Conservation (phyloP, 1,284 basidiomycete genomes). For the Schizophyllum amplum region DNA sequence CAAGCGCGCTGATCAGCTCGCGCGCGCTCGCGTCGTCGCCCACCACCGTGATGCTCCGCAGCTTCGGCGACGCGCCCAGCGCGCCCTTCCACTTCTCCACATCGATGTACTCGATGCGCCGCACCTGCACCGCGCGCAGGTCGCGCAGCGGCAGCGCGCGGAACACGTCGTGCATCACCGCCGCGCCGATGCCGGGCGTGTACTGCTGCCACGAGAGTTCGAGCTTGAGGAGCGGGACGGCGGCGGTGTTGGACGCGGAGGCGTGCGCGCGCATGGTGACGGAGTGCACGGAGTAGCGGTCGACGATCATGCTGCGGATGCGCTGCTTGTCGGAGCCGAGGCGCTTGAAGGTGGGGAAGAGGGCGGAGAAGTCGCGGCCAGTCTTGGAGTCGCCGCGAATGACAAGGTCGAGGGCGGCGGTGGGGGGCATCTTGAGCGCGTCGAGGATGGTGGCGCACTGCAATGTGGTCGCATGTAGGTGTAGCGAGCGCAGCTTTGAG, state of each 20-base stretch:
- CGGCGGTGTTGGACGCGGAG: neutral
- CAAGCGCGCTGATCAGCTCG: neutral
- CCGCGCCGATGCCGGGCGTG: neutral
- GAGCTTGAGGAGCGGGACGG: neutral
- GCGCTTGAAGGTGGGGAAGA: neutral
- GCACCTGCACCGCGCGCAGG: neutral
- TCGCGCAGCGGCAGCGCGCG: neutral
- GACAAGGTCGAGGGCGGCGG: neutral
- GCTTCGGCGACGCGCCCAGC: conserved; percentile 6
- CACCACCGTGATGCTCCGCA: conserved; percentile 5
- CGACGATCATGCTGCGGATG: neutral
- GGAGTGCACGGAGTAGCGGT: neutral
- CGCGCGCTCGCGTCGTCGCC: conserved; percentile 6
- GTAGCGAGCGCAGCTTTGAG: neutral
- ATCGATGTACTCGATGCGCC: conserved; percentile 1
- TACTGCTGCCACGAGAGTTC: neutral
- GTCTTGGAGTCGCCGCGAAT: neutral
- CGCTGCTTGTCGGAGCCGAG: neutral
- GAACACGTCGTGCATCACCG: conserved; percentile 2
- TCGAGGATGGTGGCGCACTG: neutral
- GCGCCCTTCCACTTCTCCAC: conserved; percentile 1
- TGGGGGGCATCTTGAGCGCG: neutral
- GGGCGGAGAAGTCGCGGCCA: neutral
- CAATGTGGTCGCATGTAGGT: neutral
- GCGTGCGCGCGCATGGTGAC: neutral